These are phyloP conservation scores for Chlorophyllum brunneum DNA, from an alignment of 768 basidiomycete species.

Conservation along the genomic window DNA sequence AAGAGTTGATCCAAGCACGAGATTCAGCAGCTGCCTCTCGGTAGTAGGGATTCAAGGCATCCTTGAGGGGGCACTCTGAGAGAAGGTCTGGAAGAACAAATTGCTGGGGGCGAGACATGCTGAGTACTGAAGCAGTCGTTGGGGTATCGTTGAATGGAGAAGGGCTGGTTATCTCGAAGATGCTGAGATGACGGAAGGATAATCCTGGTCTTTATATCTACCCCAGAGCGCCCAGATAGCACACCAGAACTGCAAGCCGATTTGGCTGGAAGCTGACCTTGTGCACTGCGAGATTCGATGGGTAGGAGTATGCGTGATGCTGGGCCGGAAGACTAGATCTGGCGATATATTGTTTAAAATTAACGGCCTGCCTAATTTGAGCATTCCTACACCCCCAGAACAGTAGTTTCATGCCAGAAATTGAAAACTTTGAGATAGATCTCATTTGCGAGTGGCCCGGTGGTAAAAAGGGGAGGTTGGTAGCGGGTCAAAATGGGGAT, in stretches of 20 bases:
- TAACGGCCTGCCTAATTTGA: conserved; percentile 3
- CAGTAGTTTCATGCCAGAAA: conserved; percentile 1
- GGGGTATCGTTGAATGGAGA: conserved; percentile 14
- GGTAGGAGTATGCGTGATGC: neutral
- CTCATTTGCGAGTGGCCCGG: neutral
- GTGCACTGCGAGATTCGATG: conserved; percentile 7
- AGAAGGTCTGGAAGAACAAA: conserved; percentile 58
- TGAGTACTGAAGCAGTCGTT: conserved; percentile 17
- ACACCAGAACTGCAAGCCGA: neutral
- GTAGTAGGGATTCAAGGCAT: conserved; percentile 55
- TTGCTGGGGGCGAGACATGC: conserved; percentile 19
- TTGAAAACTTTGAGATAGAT: conserved; percentile 3
- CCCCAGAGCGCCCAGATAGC: conserved; percentile 1
- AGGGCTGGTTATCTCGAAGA: conserved; percentile 15
- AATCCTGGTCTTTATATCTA: conserved; percentile 7
- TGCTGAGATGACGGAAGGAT: neutral
- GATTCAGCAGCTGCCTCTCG: conserved; percentile 52
- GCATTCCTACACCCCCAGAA: neutral
- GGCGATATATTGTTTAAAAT: conserved; percentile 3
- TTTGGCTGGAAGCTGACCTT: conserved; percentile 12
- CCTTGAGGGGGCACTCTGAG: conserved; percentile 40
- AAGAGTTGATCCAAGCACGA: conserved; percentile 59
- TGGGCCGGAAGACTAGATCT: conserved; percentile 7
- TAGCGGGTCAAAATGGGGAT: conserved; percentile 12
- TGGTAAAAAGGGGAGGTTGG: neutral